Evolutionary conservation across 2,329 filamentous ascomycete genomes (phyloP), one percentile per base, ranked within the genome.

Genomic region (Coniochaeta sp.): DNA sequence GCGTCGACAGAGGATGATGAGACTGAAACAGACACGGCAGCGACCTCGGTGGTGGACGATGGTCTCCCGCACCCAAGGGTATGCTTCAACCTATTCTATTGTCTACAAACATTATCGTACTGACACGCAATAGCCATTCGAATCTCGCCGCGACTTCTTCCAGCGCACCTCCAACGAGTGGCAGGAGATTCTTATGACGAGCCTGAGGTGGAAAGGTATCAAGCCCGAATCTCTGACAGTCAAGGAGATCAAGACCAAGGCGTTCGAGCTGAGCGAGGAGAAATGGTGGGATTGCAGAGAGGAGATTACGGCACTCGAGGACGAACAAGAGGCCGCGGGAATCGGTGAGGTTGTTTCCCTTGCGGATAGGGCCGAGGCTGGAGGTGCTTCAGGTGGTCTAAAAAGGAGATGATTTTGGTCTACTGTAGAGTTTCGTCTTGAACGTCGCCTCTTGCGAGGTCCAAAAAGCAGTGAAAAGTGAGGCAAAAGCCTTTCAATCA

Each of bases 251-350:
- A 92, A 96, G 73, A 89, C 93, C 68, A 87, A 86, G 71, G 95
- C 92, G 1, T 99, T 97, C 72, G 89, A 91, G 70, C 82, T 91
- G 64, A 93, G 93, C 44, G 95, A 99, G 74, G 90, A 93, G 76
- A 96, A 96, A 73, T 99, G 95, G 95, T 99, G 95, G 95, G 95
- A 97, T 79, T 92, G 89, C 71, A 84, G 95, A 67, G 95, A 99
- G 77, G 93, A 98, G 76, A 90, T 99, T 65, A 89, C 88, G 59
- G 89, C 86, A 7, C 75, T 98, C 69, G 95, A 99, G 75, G 93
- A 97, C 74, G 93, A 97, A 77, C 92, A 98, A 77, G 93, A 97
- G 74, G 93, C 90, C 57, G 91, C 92, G 36, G 93, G 95, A 11
- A 97, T 98, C 73, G 90, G 92, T 17, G 95, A 98, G 77, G 91